These are phyloP conservation scores for Pythium diclinum DNA, from an alignment of 352 stramenopile genomes.

Conservation along the genomic window DNA sequence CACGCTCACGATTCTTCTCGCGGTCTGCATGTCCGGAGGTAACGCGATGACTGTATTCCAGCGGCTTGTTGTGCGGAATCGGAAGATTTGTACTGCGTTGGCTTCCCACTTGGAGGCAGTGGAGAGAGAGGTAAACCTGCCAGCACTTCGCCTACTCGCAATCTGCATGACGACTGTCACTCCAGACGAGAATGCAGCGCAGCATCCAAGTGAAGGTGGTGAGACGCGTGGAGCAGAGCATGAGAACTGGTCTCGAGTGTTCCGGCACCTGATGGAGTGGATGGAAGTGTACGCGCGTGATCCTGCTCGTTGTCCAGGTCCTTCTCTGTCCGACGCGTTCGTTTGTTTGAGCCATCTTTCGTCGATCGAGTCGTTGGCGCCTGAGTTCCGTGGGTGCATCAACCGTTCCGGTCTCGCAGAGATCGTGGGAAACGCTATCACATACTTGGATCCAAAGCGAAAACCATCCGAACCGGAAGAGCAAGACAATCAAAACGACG, in stretches of 20 bases:
- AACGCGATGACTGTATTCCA: background rate
- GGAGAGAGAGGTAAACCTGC: constrained; percentile 41
- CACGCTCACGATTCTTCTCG: constrained; percentile 40
- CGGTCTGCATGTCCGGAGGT: constrained; percentile 7
- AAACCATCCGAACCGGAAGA: background rate
- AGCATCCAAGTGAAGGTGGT: background rate
- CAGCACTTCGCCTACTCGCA: constrained; percentile 45
- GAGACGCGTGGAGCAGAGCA: background rate
- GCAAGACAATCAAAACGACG: background rate
- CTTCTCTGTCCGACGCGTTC: constrained; percentile 41
- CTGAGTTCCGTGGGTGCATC: constrained; percentile 33
- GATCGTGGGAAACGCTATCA: constrained; percentile 37
- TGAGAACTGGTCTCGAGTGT: constrained; percentile 42
- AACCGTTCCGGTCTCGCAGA: constrained; percentile 44
- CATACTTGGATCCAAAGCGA: constrained; percentile 35
- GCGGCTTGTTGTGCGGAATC: constrained; percentile 14
- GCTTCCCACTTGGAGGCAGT: constrained; percentile 50
- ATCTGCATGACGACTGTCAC: constrained; percentile 30
- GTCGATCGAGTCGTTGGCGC: constrained; percentile 23
- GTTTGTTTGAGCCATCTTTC: constrained; percentile 42
- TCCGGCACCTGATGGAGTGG: constrained; percentile 63
- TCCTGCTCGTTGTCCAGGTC: constrained; percentile 28
- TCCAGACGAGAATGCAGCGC: background rate
- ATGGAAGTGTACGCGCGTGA: constrained; percentile 68
- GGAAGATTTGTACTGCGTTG: constrained; percentile 40